Conservation (phyloP, 106 monocot genomes). For the Allium fistulosum region DNA sequence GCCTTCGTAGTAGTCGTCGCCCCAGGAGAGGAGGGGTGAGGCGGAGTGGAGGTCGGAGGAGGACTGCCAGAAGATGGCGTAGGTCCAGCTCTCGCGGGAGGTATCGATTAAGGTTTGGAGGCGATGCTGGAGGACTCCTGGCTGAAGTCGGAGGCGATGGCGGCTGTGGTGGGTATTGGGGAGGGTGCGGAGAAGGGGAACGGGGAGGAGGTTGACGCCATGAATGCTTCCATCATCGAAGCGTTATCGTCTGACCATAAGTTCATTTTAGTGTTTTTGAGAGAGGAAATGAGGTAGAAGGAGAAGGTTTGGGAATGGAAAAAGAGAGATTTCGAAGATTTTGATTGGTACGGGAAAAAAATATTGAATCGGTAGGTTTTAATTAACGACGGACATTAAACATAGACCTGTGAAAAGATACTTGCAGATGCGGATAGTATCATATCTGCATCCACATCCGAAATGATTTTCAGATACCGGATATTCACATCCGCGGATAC, state of each 20-base stretch:
- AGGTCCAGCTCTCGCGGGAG: slow-evolving; percentile 55
- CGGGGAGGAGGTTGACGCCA: slow-evolving; percentile 28
- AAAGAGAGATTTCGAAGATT: too few species aligned
- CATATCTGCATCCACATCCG: too few species aligned
- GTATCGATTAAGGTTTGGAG: slow-evolving; percentile 69
- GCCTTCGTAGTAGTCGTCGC: slow-evolving; percentile 62
- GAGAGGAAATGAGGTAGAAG: too few species aligned
- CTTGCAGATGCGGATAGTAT: too few species aligned
- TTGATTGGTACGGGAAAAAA: too few species aligned
- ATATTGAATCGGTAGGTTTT: too few species aligned
- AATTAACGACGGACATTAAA: too few species aligned
- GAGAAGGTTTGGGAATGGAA: too few species aligned
- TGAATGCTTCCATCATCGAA: slow-evolving; percentile 90
- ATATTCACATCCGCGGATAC: too few species aligned
- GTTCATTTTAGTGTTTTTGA: slow-evolving; percentile 16
- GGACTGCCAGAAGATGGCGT: slow-evolving; percentile 76
- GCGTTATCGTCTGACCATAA: slow-evolving; percentile 77
- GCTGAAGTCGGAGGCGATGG: slow-evolving; percentile 12
- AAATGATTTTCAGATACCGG: too few species aligned
- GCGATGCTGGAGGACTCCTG: slow-evolving; percentile 63
- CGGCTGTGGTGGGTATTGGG: slow-evolving; percentile 6
- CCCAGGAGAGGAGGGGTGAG: slow-evolving; percentile 42
- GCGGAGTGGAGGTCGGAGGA: slow-evolving; percentile 22
- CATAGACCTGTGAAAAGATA: too few species aligned
- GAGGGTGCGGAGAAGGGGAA: slow-evolving; percentile 13